These are phyloP conservation scores for Melocanna baccifera DNA, from an alignment of 176 grass and related monocot genomes.

Conservation along the genomic window DNA sequence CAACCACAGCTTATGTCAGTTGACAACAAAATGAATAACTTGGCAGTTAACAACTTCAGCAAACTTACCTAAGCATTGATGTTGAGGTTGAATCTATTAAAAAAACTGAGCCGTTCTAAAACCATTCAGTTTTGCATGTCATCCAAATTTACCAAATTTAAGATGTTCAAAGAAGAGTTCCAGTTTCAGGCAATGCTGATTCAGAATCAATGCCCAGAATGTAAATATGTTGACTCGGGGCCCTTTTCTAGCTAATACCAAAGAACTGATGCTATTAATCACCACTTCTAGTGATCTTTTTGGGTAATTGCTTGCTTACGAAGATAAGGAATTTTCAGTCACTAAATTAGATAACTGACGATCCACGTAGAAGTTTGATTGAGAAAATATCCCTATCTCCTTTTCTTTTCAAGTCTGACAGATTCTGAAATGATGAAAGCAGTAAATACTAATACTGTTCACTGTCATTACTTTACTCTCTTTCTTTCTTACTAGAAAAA, in stretches of 20 bases:
- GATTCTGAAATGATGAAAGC: slow-evolving; percentile 5
- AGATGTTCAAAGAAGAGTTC: background rate
- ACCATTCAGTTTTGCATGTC: background rate
- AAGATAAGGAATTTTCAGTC: background rate
- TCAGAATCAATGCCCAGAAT: slow-evolving; percentile 24
- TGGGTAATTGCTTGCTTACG: background rate
- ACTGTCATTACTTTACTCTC: background rate
- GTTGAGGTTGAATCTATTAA: background rate
- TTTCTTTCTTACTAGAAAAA: background rate
- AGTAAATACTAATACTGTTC: background rate
- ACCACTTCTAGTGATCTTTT: background rate
- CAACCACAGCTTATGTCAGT: background rate
- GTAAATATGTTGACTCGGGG: background rate
- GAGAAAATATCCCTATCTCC: background rate
- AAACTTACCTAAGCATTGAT: background rate
- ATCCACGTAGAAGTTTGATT: background rate
- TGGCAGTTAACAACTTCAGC: background rate
- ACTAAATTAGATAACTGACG: background rate
- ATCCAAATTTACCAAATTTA: background rate
- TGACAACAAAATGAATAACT: background rate
- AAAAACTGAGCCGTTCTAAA: background rate
- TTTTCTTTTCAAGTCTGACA: slow-evolving; percentile 10
- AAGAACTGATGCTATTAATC: background rate
- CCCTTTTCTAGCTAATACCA: background rate
- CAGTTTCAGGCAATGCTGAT: background rate